Conservation (phyloP, 2,329 filamentous ascomycete species). For the Aspergillus pseudoglaucus region DNA sequence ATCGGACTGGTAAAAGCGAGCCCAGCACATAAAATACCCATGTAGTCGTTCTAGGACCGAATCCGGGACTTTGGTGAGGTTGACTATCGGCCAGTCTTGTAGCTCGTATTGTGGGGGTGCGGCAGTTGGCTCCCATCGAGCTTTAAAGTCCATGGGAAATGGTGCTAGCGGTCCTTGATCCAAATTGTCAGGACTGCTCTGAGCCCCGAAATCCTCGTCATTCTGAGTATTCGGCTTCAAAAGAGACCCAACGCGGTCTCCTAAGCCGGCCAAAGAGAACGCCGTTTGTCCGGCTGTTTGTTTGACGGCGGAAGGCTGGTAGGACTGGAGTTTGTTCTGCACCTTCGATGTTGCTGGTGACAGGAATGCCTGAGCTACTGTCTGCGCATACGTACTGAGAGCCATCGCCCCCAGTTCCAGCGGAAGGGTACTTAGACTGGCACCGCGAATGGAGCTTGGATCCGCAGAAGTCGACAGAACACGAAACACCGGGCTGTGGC, state of each 20-base stretch:
- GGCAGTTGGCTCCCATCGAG: constrained; percentile 4
- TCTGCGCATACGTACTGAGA: constrained; percentile 37
- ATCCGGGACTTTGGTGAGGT: constrained; percentile 47
- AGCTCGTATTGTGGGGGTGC: not conserved
- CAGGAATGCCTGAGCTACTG: constrained; percentile 20
- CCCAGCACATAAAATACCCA: constrained; percentile 63
- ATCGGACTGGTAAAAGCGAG: constrained; percentile 30
- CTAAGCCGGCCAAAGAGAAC: constrained; percentile 25
- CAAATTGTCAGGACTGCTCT: constrained; percentile 3
- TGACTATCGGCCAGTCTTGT: constrained; percentile 46
- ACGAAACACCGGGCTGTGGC: constrained; percentile 61
- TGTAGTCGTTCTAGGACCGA: constrained; percentile 49
- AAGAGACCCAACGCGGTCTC: constrained; percentile 16
- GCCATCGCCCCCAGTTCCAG: constrained; percentile 54
- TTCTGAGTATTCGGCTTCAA: constrained; percentile 18
- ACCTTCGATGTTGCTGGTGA: constrained; percentile 19
- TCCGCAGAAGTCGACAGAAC: constrained; percentile 61
- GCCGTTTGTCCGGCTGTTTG: constrained; percentile 27
- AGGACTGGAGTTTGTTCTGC: constrained; percentile 19
- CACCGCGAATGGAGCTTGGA: constrained; percentile 56
- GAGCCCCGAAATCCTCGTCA: constrained; percentile 1
- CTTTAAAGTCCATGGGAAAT: constrained; percentile 23
- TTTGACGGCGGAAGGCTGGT: constrained; percentile 23
- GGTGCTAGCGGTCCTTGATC: constrained; percentile 28
- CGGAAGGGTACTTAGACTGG: constrained; percentile 58